Evolutionary conservation across 2,329 filamentous ascomycete genomes (phyloP), one percentile per base, ranked within the genome.

Genomic region (Botrytis deweyae): DNA sequence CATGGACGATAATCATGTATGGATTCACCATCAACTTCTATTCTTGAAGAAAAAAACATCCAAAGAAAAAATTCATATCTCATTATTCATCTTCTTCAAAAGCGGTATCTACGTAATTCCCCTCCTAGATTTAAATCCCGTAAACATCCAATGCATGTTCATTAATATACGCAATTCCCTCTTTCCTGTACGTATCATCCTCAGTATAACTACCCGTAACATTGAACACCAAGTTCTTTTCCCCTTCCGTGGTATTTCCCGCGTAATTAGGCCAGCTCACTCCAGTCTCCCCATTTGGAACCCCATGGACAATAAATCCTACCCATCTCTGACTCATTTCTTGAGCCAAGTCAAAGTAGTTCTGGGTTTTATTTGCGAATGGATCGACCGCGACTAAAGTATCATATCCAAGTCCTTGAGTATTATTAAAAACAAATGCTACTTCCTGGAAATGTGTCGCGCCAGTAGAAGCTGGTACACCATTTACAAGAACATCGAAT

Each of bases 391-490:
- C 29, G 4, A 38, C 29, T 59, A 86, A 84, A 0, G 84, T 84
- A 1, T 55, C 72, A 73, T 86, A 87, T 1, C 87, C 87, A 4
- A 81, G 74, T 1, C 87, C 88, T 7, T 82, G 75, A 10, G 84
- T 79, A 75, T 90, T 89, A 76, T 87, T 79, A 69, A 89, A 87
- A 10, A 89, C 87, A 75, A 88, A 88, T 0, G 84, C 82, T 0
- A 88, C 85, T 78, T 88, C 87, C 73, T 85, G 80, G 78, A 85
- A 85, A 76, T 86, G 84, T 52, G 80, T 79, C 8, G 79, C 78
- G 25, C 82, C 82, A 6, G 73, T 69, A 10, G 69, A 55, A 63
- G 63, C 46, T 0, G 78, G 72, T 5, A 81, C 14, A 4, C 82
- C 82, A 46, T 82, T 81, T 14, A 81, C 78, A 14, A 75, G 76